Base-by-base conservation (phyloP, 164 flowering plant genomes). In the Piper longum region DNA sequence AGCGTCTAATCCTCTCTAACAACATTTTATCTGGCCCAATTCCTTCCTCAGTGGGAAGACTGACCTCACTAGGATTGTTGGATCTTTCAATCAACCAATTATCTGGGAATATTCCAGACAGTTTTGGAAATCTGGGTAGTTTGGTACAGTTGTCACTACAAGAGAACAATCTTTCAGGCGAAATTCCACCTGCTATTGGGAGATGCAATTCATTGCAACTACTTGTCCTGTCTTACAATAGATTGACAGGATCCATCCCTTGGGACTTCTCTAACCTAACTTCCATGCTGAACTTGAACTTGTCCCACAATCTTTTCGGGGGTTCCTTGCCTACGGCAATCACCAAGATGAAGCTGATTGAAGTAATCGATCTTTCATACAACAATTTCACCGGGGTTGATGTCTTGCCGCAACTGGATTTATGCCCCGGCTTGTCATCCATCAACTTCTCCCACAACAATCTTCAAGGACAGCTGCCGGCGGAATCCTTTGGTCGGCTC, bases 151-250 rank as follows among this genome's bases (percentile, higher is more conserved):
- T 85, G 63, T 76, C 77, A 57, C 85, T 85, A 17, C 79, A 81
- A 70, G 63, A 76, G 72, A 85, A 85, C 64, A 57, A 43, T 36
- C 81, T 85, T 17, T 74, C 84, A 41, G 87, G 89, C 60, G 45
- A 54, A 40, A 78, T 82, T 59, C 89, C 89, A 2, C 41, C 77
- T 52, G 70, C 72, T 26, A 16, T 85, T 60, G 83, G 81, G 54
- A 61, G 63, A 54, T 83, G 82, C 73, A 63, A 16, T 18, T 70
- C 68, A 26, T 73, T 85, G 39, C 16, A 72, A 66, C 74, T n/a
- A 67, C 74, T 85, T 5, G 90, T 83, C 66, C 71, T 85, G 62
- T 85, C 90, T 54, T 59, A 71, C 60, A 85, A 82, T 75, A 71
- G 43, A 57, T 72, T 85, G 42, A 70, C 81, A 42, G 87, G 85